Percentiles rank a stretch among this genome's conserved stretches.
Evolutionary conservation across 2,329 filamentous ascomycete species (phyloP).

Genomic region (Fusarium fracticaudum): DNA sequence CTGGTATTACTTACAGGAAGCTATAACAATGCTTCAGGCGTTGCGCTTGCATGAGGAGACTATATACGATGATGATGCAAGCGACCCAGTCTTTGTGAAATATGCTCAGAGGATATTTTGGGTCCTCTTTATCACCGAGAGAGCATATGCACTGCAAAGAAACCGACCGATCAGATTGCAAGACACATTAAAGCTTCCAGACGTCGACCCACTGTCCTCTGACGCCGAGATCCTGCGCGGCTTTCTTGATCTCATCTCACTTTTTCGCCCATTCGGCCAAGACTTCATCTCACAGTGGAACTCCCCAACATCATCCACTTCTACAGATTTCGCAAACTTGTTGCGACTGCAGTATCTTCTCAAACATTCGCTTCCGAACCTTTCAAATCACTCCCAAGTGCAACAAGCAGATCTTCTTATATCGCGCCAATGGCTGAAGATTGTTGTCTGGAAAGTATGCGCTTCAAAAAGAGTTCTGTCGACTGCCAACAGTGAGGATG

Average conservation of each 20-base stretch:
- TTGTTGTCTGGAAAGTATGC: slow-evolving; percentile 43
- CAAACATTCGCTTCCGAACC: slow-evolving; percentile 1
- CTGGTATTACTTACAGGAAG: slow-evolving; percentile 46
- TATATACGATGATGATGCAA: slow-evolving; percentile 25
- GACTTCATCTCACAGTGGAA: slow-evolving; percentile 46
- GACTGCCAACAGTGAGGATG: slow-evolving; percentile 19
- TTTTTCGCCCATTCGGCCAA: slow-evolving; percentile 42
- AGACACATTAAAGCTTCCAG: slow-evolving; percentile 36
- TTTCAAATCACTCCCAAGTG: slow-evolving; percentile 20
- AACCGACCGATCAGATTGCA: slow-evolving; percentile 44
- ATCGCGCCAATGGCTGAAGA: slow-evolving; percentile 42
- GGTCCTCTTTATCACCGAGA: slow-evolving; percentile 48
- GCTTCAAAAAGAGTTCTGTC: slow-evolving; percentile 36
- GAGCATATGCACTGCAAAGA: slow-evolving; percentile 46
- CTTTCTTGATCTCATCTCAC: slow-evolving; percentile 44
- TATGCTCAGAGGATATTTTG: slow-evolving; percentile 43
- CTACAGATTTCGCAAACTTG: background rate
- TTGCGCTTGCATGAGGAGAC: slow-evolving; percentile 44
- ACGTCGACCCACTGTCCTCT: background rate
- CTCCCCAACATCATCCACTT: background rate
- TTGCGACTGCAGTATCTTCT: slow-evolving; percentile 21
- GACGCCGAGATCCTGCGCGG: slow-evolving; percentile 45
- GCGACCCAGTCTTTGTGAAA: background rate
- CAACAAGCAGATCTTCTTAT: slow-evolving; percentile 42
- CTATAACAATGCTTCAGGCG: slow-evolving; percentile 44